Conservation (phyloP, 352 stramenopile species). For the Phytophthora chlamydospora region DNA sequence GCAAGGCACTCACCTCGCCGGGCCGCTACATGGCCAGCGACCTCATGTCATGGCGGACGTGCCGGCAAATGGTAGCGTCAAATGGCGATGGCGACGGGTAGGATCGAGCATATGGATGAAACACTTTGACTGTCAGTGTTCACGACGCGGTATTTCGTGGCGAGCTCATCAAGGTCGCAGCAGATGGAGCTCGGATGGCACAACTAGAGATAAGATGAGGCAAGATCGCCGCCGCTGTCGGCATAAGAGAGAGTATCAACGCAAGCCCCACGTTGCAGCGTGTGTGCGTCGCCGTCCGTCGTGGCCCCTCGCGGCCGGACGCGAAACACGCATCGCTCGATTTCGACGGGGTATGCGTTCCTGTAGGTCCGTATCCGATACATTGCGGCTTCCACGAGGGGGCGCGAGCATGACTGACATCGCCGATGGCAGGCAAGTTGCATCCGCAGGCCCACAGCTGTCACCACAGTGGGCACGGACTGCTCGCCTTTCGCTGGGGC, state of each 20-base stretch:
- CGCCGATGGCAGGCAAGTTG: slow-evolving; percentile 15
- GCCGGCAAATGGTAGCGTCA: neutral
- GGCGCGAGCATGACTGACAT: slow-evolving; percentile 16
- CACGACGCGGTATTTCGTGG: slow-evolving; percentile 16
- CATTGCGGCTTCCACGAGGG: neutral
- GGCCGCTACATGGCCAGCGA: slow-evolving; percentile 15
- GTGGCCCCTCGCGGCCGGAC: neutral
- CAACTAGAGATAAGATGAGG: slow-evolving; percentile 34
- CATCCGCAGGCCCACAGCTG: slow-evolving; percentile 23
- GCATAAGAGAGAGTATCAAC: slow-evolving; percentile 10
- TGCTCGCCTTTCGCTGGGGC: slow-evolving; percentile 10
- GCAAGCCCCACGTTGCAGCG: slow-evolving; percentile 3
- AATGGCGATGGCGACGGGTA: neutral
- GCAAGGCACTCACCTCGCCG: slow-evolving; percentile 15
- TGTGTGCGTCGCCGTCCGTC: slow-evolving; percentile 17
- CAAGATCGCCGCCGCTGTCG: slow-evolving; percentile 13
- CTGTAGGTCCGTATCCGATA: neutral
- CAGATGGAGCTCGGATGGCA: slow-evolving; percentile 8
- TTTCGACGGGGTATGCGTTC: slow-evolving; percentile 6
- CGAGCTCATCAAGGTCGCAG: slow-evolving; percentile 2
- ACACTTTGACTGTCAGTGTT: neutral
- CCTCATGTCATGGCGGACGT: neutral
- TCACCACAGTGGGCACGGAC: slow-evolving; percentile 27
- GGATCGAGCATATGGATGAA: slow-evolving; percentile 5
- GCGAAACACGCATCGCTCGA: neutral